These are phyloP conservation scores for Pichia sp. DNA, from an alignment of 1,139 yeast species.

Conservation along the genomic window DNA sequence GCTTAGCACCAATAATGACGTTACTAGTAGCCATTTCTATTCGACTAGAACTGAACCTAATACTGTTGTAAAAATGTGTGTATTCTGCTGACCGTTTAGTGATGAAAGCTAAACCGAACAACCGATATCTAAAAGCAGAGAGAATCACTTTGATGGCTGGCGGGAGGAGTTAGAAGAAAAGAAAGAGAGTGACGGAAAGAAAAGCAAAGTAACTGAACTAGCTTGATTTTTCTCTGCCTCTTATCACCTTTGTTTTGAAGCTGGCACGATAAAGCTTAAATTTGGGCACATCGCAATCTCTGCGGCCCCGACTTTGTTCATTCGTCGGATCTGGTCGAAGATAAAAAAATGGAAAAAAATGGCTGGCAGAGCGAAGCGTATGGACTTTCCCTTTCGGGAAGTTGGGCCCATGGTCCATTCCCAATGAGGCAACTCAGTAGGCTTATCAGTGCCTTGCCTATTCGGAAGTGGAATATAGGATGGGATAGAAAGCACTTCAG, in stretches of 20 bases:
- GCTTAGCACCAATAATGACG: not conserved
- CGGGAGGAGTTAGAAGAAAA: not conserved
- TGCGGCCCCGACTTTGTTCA: not conserved
- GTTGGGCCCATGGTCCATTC: not conserved
- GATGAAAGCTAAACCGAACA: not conserved
- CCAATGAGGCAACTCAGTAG: not conserved
- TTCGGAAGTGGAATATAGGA: not conserved
- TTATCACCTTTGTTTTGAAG: not conserved
- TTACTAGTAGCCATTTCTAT: not conserved
- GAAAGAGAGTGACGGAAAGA: not conserved
- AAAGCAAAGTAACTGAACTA: not conserved
- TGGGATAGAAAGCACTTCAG: not conserved
- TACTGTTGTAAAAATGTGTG: not conserved
- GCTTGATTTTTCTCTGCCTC: not conserved
- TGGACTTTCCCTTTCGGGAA: slow-evolving; percentile 4
- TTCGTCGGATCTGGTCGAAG: not conserved
- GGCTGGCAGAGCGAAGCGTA: not conserved
- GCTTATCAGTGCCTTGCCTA: not conserved
- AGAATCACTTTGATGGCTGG: not conserved
- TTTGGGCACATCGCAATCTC: no score
- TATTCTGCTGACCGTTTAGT: not conserved
- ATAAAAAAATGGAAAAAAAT: not conserved
- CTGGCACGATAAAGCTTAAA: no score
- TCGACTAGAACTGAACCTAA: not conserved
- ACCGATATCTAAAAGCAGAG: not conserved